Evolutionary conservation across 2,329 filamentous ascomycete genomes (phyloP).

Genomic region (Colletotrichum eleusines): DNA sequence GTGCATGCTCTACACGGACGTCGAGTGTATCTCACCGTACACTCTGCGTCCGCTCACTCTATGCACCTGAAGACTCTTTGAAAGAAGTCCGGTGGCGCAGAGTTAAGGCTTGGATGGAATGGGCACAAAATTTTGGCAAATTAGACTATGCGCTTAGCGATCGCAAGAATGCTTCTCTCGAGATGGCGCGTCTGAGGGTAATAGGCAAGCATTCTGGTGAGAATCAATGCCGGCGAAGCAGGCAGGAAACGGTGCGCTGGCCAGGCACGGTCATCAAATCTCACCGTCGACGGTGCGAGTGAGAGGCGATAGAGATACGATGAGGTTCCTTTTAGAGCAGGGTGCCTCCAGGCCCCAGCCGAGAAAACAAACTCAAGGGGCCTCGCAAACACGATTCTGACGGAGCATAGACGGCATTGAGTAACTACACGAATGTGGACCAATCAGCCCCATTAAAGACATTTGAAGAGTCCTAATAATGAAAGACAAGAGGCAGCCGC

Average conservation of each 20-base stretch:
- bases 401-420: conserved; percentile 26
- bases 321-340: conserved; percentile 35
- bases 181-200: conserved; percentile 33
- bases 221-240: conserved; percentile 30
- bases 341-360: conserved; percentile 26
- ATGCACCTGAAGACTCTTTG: conserved; percentile 22
- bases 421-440: conserved; percentile 18
- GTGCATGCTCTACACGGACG: conserved; percentile 30
- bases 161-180: conserved; percentile 28
- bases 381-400: conserved; percentile 22
- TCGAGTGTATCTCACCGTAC: conserved; percentile 24
- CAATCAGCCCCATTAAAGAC: conserved; percentile 21
- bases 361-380: conserved; percentile 20
- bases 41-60: conserved; percentile 14
- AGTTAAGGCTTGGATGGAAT: conserved; percentile 34
- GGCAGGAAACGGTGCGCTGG: conserved; percentile 18
- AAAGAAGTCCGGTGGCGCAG: conserved; percentile 27
- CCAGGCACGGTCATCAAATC: conserved; percentile 20
- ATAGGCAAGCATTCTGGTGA: conserved; percentile 35
- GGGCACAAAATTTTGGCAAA: conserved; percentile 29
- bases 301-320: not conserved
- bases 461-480: conserved; percentile 12
- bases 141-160: conserved; percentile 21
- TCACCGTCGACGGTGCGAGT: conserved; percentile 7
- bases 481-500: conserved; percentile 13